These are phyloP conservation scores for Xanthoconium stramineum DNA, from an alignment of 768 basidiomycete genomes.

Conservation along the genomic window DNA sequence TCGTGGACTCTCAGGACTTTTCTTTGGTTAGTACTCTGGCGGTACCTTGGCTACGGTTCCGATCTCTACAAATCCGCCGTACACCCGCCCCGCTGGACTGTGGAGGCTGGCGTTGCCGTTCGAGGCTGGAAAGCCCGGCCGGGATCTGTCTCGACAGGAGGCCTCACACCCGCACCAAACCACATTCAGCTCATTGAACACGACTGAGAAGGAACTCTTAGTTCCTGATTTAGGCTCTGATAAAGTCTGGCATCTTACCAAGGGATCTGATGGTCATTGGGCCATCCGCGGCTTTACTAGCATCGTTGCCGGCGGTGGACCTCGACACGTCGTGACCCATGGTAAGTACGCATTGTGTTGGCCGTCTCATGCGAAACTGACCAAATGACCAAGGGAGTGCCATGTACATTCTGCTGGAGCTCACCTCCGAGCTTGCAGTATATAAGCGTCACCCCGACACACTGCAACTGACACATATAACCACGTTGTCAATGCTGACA, in stretches of 20 bases:
- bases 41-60: conserved; percentile 59
- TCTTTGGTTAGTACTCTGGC: conserved; percentile 56
- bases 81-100: conserved; percentile 36
- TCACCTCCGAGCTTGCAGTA: conserved; percentile 54
- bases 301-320: conserved; percentile 59
- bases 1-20: background rate
- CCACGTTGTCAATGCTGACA: conserved; percentile 46
- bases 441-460: conserved; percentile 50
- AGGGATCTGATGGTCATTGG: conserved; percentile 46
- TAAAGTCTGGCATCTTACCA: conserved; percentile 54
- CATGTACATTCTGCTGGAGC: conserved; percentile 67
- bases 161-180: conserved; percentile 78
- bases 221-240: conserved; percentile 79
- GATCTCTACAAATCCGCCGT: conserved; percentile 46
- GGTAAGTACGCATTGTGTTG: conserved; percentile 38
- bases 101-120: conserved; percentile 40
- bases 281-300: conserved; percentile 44
- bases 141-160: conserved; percentile 64
- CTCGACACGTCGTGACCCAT: conserved; percentile 63
- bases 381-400: conserved; percentile 43
- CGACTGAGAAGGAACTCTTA: conserved; percentile 54
- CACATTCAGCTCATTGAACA: conserved; percentile 38
- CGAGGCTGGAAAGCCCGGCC: conserved; percentile 47
- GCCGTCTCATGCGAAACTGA: background rate
- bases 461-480: conserved; percentile 35